phyloP scores from a whole-genome alignment of 176 grass and related monocot genomes.

The Poa pratensis region DNA sequence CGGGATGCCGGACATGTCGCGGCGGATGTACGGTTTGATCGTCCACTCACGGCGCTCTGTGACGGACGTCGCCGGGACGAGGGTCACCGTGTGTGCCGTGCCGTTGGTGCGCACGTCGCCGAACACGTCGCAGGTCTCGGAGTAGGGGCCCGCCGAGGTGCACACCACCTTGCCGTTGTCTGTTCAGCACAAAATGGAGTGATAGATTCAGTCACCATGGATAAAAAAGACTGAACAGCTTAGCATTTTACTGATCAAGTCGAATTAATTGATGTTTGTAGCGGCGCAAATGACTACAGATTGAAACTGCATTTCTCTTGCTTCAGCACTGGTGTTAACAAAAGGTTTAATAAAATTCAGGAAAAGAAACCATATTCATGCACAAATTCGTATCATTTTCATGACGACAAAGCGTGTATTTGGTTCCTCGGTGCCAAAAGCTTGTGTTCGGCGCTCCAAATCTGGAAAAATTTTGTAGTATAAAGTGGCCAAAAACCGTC shows the following conservation, averaged over 20 bases:
- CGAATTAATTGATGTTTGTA: background rate
- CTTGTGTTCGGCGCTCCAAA: background rate
- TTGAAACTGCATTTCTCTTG: background rate
- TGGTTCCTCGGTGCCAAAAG: background rate
- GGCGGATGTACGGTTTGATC: conserved; percentile 67
- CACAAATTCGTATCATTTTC: background rate
- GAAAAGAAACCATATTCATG: background rate
- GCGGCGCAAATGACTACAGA: background rate
- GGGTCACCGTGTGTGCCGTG: conserved; percentile 44
- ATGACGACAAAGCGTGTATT: background rate
- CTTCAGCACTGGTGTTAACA: background rate
- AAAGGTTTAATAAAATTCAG: background rate
- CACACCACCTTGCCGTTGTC: conserved; percentile 56
- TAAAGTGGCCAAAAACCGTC: background rate
- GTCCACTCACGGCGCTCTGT: conserved; percentile 49
- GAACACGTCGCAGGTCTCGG: conserved; percentile 70
- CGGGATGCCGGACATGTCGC: conserved; percentile 41
- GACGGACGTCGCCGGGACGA: conserved; percentile 31
- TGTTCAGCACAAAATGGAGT: background rate
- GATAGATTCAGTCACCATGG: background rate
- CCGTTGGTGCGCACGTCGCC: conserved; percentile 77
- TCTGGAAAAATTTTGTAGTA: background rate
- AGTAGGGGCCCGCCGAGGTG: conserved; percentile 42
- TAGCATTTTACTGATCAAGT: background rate
- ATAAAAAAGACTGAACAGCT: background rate